Evolutionary conservation across 2,329 filamentous ascomycete species (phyloP).

Genomic region (Fusarium goolgardi): DNA sequence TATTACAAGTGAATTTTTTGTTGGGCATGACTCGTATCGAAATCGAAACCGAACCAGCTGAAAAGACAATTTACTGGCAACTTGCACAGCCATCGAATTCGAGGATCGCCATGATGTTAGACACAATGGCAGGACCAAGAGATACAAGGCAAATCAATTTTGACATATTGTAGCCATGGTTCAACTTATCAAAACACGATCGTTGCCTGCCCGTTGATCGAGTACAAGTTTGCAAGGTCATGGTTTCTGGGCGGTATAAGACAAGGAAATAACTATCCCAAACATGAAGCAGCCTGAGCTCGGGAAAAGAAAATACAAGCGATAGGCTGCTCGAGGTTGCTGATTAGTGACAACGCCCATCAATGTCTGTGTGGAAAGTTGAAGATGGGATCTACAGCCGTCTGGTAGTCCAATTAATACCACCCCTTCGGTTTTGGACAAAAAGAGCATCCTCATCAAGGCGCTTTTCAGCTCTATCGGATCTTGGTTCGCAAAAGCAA

Average conservation of each 20-base stretch:
- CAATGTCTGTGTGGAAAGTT: constrained; percentile 21
- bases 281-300: background rate
- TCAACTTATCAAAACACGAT: constrained; percentile 4
- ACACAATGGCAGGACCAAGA: background rate
- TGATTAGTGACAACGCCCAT: constrained; percentile 24
- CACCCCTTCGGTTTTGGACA: constrained; percentile 39
- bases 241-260: background rate
- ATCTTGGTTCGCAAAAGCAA: constrained; percentile 32
- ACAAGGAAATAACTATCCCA: background rate
- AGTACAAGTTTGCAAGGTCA: background rate
- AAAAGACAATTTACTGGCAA: constrained; percentile 4
- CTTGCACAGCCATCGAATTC: constrained; percentile 1
- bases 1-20: background rate
- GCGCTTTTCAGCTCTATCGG: constrained; percentile 35
- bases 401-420: constrained; percentile 38
- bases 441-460: constrained; percentile 20
- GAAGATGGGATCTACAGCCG: constrained; percentile 39
- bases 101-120: constrained; percentile 8
- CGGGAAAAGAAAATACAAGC: background rate
- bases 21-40: constrained; percentile 15
- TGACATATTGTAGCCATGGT: background rate
- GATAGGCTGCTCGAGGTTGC: background rate
- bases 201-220: background rate
- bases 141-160: background rate
- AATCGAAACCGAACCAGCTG: constrained; percentile 7